phyloP scores from a whole-genome alignment of 345 rosid genomes.

The Rubroshorea leprosula region DNA sequence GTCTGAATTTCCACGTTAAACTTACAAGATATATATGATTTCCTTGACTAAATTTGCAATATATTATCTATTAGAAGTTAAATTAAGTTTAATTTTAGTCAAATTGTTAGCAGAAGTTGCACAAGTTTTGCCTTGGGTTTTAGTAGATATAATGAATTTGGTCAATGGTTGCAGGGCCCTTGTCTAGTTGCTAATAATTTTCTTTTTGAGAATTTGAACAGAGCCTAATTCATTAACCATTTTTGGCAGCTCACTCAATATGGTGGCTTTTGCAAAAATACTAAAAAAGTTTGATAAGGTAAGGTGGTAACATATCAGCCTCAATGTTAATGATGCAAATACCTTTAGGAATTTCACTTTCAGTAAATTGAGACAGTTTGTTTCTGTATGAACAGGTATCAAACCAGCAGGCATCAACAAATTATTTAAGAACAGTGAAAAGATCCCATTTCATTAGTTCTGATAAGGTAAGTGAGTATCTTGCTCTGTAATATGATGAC shows the following conservation, averaged over 20 bases:
- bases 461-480: slow-evolving; percentile 62
- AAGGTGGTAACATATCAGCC: slow-evolving; percentile 14
- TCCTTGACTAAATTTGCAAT: too few species aligned
- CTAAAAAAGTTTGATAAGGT: slow-evolving; percentile 98
- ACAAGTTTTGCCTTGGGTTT: too few species aligned
- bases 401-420: slow-evolving; percentile 73
- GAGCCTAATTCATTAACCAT: slow-evolving; percentile 15
- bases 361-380: not conserved
- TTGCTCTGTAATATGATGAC: too few species aligned
- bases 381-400: slow-evolving; percentile 54
- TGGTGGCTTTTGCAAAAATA: slow-evolving; percentile 83
- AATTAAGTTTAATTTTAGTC: too few species aligned
- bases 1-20: too few species aligned
- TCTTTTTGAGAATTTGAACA: not conserved
- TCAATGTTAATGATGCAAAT: not conserved
- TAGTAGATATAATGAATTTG: too few species aligned
- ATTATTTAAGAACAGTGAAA: slow-evolving; percentile 77
- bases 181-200: not conserved
- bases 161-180: too few species aligned
- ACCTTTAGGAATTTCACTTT: not conserved
- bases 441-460: slow-evolving; percentile 86
- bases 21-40: too few species aligned
- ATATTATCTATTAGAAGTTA: too few species aligned
- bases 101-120: too few species aligned
- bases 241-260: slow-evolving; percentile 70